These are phyloP conservation scores for Cadophora sp. DNA, from an alignment of 2,329 filamentous ascomycete species.

Conservation along the genomic window DNA sequence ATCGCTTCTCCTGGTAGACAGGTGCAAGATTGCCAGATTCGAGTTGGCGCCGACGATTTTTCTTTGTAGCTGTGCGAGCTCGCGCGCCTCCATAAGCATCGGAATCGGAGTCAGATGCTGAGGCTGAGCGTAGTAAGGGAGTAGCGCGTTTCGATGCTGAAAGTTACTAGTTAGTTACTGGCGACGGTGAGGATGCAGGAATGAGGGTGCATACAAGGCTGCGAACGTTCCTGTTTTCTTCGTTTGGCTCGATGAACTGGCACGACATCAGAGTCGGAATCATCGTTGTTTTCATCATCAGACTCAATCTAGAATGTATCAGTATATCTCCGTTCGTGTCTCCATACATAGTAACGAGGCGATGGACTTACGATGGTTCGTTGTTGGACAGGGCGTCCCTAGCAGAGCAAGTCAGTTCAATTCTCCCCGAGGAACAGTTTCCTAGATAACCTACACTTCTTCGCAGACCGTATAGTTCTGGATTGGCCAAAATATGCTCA, in stretches of 20 bases:
- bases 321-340: constrained; percentile 29
- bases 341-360: constrained; percentile 18
- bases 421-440: constrained; percentile 44
- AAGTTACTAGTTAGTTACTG: constrained; percentile 31
- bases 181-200: constrained; percentile 30
- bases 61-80: constrained; percentile 73
- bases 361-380: constrained; percentile 55
- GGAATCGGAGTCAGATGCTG: constrained; percentile 73
- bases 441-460: constrained; percentile 74
- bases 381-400: constrained; percentile 65
- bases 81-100: constrained; percentile 81
- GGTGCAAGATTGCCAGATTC: constrained; percentile 70
- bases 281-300: constrained; percentile 55
- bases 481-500: constrained; percentile 87
- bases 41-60: constrained; percentile 76
- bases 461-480: constrained; percentile 91
- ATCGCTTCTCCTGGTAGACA: constrained; percentile 81
- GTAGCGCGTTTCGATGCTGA: constrained; percentile 67
- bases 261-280: constrained; percentile 78
- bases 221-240: constrained; percentile 70
- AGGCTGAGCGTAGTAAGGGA: constrained; percentile 59
- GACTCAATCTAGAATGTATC: constrained; percentile 59
- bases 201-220: constrained; percentile 60
- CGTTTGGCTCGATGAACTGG: constrained; percentile 65
- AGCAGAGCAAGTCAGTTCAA: constrained; percentile 34